Percentiles rank a stretch among this genome's conserved stretches.
phyloP scores from a whole-genome alignment of 495 filamentous ascomycete genomes.

The Coniosporium apollinis region DNA sequence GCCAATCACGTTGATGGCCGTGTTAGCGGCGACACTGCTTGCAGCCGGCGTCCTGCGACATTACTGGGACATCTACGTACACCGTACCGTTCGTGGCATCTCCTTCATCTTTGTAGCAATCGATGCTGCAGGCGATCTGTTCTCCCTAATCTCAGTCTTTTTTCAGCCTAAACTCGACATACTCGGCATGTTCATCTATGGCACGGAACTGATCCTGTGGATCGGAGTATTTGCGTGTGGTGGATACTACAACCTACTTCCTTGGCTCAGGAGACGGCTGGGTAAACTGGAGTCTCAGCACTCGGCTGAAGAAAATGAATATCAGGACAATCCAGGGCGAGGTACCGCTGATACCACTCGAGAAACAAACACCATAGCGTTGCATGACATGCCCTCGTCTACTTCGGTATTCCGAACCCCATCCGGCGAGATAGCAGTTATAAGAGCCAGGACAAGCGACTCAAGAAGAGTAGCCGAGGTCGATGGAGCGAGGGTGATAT shows the following conservation, averaged over 20 bases:
- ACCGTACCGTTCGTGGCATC: slow-evolving; percentile 45
- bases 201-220: slow-evolving; percentile 42
- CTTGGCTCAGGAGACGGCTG: slow-evolving; percentile 26
- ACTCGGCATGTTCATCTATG: slow-evolving; percentile 44
- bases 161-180: slow-evolving; percentile 38
- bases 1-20: slow-evolving; percentile 43
- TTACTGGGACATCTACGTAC: slow-evolving; percentile 42
- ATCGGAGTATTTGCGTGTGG: slow-evolving; percentile 44
- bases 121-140: slow-evolving; percentile 46
- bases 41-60: slow-evolving; percentile 36
- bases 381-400: slow-evolving; percentile 37
- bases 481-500: too few species aligned
- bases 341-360: too few species aligned
- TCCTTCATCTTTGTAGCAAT: slow-evolving; percentile 49
- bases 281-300: slow-evolving; percentile 8
- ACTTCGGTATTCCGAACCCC: slow-evolving; percentile 41
- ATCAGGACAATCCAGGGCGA: too few species aligned
- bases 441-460: too few species aligned
- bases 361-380: slow-evolving; percentile 15
- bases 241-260: slow-evolving; percentile 39
- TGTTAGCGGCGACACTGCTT: slow-evolving; percentile 38
- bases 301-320: slow-evolving; percentile 1
- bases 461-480: too few species aligned
- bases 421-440: too few species aligned
- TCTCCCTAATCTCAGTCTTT: slow-evolving; percentile 42